Base-by-base conservation (phyloP, 805 yeast species). In the Monosporozyma yasuniensis region DNA sequence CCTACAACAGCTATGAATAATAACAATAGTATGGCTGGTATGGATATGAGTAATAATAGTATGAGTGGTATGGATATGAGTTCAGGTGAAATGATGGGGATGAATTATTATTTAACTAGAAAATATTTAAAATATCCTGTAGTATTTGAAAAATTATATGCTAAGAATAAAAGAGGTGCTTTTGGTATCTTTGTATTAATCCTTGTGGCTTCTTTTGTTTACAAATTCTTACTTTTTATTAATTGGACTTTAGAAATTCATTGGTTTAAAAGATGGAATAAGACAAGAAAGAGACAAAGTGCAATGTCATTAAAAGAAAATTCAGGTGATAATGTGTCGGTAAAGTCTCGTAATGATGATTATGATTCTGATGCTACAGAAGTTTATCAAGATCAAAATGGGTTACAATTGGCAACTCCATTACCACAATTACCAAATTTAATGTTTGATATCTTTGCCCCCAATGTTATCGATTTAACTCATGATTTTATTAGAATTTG, bases 111-210 rank as follows among this genome's bases (percentile, higher is more conserved):
- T 57, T 66, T 85, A 57, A 78, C 84, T 1, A 66, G 78, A 0
- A 58, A 65, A 2, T 84, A 71, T 64, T 54, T 64, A 2, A 65
- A 72, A 39, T 79, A 79, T 54, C 88, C 91, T 0, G 87, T 85
- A 0, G 59, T 85, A 4, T 85, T 85, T 67, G 66, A 72, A 51
- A 66, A 68, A 0, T 65, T 85, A 44, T 58, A 60, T 11, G 91
- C 91, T 2, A 56, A 69, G 2, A 69, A 67, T 41, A 76, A 76
- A 23, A 88, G 74, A 9, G 74, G 76, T 47, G 89, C 87, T 0
- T 85, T 85, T 63, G 95, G 91, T 22, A 83, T 85, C 14, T 85
- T 84, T 59, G 67, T 80, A 34, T 67, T 81, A 12, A 61, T 85
- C 21, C 78, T 85, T 60, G 76, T 76, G 25, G 68, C 78, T 2